Percentiles rank a stretch among this genome's conserved stretches.
These are phyloP conservation scores for Candida glucosophila DNA, from an alignment of 1,139 yeast species.

Conservation along the genomic window DNA sequence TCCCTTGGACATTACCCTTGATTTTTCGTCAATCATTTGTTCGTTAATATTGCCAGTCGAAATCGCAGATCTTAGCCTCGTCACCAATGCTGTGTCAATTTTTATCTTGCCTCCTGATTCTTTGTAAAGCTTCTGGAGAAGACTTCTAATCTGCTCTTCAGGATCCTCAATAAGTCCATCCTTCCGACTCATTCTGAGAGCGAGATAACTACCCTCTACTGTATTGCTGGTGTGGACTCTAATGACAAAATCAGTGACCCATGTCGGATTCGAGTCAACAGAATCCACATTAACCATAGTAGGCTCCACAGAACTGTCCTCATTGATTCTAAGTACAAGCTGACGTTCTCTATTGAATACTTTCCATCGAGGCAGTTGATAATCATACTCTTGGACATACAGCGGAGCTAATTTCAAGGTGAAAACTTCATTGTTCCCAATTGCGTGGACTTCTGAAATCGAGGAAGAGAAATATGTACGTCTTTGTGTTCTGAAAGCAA, in stretches of 20 bases:
- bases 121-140: constrained; percentile 5
- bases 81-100: constrained; percentile 5
- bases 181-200: constrained; percentile 1
- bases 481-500: constrained; percentile 4
- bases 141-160: constrained; percentile 3
- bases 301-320: not conserved
- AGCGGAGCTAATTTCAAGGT: constrained; percentile 1
- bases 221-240: constrained; percentile 5
- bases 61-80: constrained; percentile 5
- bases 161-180: constrained; percentile 2
- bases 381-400: constrained; percentile 1
- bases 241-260: constrained; percentile 3
- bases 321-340: constrained; percentile 1
- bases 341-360: constrained; percentile 1
- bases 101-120: constrained; percentile 7
- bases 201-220: constrained; percentile 3
- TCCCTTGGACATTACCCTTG: too few species aligned
- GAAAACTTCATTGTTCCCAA: constrained; percentile 4
- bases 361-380: constrained; percentile 3
- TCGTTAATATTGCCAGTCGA: constrained; percentile 6
- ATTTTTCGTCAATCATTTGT: constrained; percentile 6
- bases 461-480: constrained; percentile 4
- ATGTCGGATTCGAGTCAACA: not conserved
- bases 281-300: not conserved
- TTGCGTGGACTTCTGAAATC: constrained; percentile 3